Conservation (phyloP, 495 filamentous ascomycete genomes). For the Immersiella caudata region DNA sequence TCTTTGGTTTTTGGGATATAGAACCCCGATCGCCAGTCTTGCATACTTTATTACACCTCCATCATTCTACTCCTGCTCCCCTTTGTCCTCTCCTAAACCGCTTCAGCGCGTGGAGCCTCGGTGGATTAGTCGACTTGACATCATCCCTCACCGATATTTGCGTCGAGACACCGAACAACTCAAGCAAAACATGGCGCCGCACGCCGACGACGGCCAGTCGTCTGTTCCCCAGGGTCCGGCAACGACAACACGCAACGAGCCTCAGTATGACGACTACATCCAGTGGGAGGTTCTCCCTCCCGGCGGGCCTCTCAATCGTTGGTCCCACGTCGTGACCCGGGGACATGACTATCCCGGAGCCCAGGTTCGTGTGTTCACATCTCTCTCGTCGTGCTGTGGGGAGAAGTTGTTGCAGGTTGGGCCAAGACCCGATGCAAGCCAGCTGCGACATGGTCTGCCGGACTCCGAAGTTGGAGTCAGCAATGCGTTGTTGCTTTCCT, state of each 20-base stretch:
- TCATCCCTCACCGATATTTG: neutral
- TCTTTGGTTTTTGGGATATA: neutral
- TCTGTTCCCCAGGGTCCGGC: neutral
- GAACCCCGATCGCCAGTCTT: neutral
- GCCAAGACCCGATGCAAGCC: slow-evolving; percentile 22
- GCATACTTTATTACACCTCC: neutral
- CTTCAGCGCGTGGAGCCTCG: neutral
- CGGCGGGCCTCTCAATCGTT: slow-evolving; percentile 50
- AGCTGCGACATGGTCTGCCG: neutral
- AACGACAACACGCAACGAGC: slow-evolving; percentile 34
- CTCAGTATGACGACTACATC: slow-evolving; percentile 49
- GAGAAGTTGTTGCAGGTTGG: neutral
- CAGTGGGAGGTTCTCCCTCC: slow-evolving; percentile 47
- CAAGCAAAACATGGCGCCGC: slow-evolving; percentile 26
- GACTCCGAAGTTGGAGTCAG: neutral
- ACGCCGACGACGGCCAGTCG: slow-evolving; percentile 25
- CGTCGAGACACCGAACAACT: neutral
- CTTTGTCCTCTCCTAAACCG: neutral
- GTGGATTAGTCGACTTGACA: neutral
- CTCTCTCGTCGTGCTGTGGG: neutral
- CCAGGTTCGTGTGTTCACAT: slow-evolving; percentile 57
- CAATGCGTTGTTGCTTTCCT: neutral
- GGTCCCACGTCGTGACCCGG: slow-evolving; percentile 50
- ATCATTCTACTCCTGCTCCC: neutral
- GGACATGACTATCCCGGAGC: slow-evolving; percentile 94